Base-by-base conservation (phyloP, 306 rosid genomes). In the Vigna reflexopilosa region DNA sequence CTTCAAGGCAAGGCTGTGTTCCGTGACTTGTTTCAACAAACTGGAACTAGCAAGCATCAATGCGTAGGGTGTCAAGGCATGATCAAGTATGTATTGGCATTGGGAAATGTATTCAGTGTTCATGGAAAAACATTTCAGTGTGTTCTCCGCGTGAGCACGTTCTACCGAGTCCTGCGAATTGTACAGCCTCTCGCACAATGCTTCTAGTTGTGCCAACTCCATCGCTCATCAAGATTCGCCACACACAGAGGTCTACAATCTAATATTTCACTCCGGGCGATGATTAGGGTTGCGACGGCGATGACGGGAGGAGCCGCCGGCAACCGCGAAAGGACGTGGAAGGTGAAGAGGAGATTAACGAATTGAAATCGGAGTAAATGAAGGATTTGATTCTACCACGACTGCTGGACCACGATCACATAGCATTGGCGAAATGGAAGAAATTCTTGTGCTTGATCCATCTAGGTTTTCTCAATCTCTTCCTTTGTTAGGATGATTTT, bases 111-210 rank as follows among this genome's bases (percentile, higher is more conserved):
- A 87, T 0, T 87, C 88, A 16, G 88, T 84, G 81, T 87, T 87
- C 86, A 84, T 76, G 0, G 90, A 87, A 70, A 87, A 87, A 73
- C 88, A 84, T 72, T 84, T 87, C 70, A 84, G 67, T 24, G 90
- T 87, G 74, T 82, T 87, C 86, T 87, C 90, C 45, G 90, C 90
- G 36, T 84, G 90, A 82, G 88, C 88, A 4, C 90, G 80, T 73
- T 87, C 90, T 65, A 87, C 86, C 20, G 90, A 84, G 71, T 87
- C 90, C 77, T 87, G 90, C n/a, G 90, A 87, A 72, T 87, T 87
- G 79, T 87, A 87, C 3, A 87, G 90, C 81, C 90, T 82, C 64
- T 87, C 90, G 19, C 90, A 87, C 81, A 87, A 76, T n/a, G 83
- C 86, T 82, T 87, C 90, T 9, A 87, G 83, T 47, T 87, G 90